A percentile compares a stretch with the other conserved stretches of the same genome.
Conservation (phyloP, 495 filamentous ascomycete species). For the Trypethelium eluteriae region DNA sequence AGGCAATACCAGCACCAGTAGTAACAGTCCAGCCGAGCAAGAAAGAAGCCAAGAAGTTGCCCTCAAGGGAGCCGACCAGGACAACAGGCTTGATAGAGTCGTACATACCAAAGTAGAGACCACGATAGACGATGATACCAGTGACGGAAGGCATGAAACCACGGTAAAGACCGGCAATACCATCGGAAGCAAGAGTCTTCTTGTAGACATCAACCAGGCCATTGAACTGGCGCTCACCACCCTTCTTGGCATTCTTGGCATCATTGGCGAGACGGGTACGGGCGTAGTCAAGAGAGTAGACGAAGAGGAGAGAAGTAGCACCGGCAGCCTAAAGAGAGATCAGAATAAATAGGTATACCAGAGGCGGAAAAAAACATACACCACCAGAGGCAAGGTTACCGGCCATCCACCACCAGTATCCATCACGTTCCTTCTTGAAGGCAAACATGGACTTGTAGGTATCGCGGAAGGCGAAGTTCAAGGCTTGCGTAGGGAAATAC, state of each 20-base stretch:
- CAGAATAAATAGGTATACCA: slow-evolving; percentile 28
- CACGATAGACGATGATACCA: slow-evolving; percentile 99
- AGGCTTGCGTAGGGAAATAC: slow-evolving; percentile 99
- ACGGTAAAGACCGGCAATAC: slow-evolving; percentile 99
- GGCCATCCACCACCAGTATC: slow-evolving; percentile 98
- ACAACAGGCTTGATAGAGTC: slow-evolving; percentile 99
- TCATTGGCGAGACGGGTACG: slow-evolving; percentile 99
- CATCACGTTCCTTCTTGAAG: slow-evolving; percentile 99
- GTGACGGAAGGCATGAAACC: slow-evolving; percentile 98
- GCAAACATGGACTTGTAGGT: slow-evolving; percentile 99
- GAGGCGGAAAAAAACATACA: slow-evolving; percentile 51
- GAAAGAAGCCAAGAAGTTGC: slow-evolving; percentile 99
- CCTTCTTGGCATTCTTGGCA: slow-evolving; percentile 90
- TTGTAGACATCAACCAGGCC: slow-evolving; percentile 98
- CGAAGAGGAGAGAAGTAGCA: slow-evolving; percentile 99
- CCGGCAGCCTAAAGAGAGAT: slow-evolving; percentile 64
- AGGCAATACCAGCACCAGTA: slow-evolving; percentile 99
- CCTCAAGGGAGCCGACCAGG: slow-evolving; percentile 82
- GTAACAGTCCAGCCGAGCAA: slow-evolving; percentile 97
- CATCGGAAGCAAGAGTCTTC: slow-evolving; percentile 97
- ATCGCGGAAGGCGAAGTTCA: slow-evolving; percentile 99
- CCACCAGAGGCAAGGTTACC: slow-evolving; percentile 99
- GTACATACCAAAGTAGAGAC: slow-evolving; percentile 99
- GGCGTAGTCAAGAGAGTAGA: slow-evolving; percentile 99
- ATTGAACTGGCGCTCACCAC: slow-evolving; percentile 99